These are phyloP conservation scores for Trametes versicolor DNA, from an alignment of 1,284 basidiomycete genomes.

Conservation along the genomic window DNA sequence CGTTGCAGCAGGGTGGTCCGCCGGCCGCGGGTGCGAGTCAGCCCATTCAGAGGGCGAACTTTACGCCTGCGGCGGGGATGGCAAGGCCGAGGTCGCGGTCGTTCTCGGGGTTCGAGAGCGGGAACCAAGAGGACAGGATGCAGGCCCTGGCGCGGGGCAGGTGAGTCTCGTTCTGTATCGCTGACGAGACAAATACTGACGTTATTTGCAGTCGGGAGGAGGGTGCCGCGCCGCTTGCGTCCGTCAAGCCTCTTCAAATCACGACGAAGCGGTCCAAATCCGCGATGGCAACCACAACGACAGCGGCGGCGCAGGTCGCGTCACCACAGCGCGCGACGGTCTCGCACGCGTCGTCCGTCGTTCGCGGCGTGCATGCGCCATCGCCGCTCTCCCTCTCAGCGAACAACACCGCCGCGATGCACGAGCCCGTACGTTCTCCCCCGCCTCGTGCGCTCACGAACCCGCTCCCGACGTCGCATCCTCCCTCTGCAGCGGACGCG, in stretches of 20 bases:
- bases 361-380: conserved; percentile 47
- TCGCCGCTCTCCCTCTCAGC: conserved; percentile 63
- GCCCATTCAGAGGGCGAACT: conserved; percentile 65
- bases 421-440: conserved; percentile 32
- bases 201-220: conserved; percentile 29
- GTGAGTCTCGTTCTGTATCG: conserved; percentile 40
- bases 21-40: conserved; percentile 10
- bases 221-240: conserved; percentile 14
- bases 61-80: conserved; percentile 62
- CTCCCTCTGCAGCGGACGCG: conserved; percentile 28
- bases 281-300: conserved; percentile 36
- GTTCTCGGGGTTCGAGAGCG: conserved; percentile 68
- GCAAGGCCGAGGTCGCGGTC: conserved; percentile 74
- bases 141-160: conserved; percentile 43
- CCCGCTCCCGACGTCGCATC: conserved; percentile 29
- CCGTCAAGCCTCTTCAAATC: conserved; percentile 30
- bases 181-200: neutral
- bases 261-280: conserved; percentile 42
- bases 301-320: conserved; percentile 29
- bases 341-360: conserved; percentile 37
- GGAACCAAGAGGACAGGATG: conserved; percentile 14
- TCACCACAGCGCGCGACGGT: conserved; percentile 37
- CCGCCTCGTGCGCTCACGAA: conserved; percentile 34
- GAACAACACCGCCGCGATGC: conserved; percentile 45
- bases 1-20: neutral